Conservation (phyloP, 140 eudicot species). For the Anethum foeniculum region DNA sequence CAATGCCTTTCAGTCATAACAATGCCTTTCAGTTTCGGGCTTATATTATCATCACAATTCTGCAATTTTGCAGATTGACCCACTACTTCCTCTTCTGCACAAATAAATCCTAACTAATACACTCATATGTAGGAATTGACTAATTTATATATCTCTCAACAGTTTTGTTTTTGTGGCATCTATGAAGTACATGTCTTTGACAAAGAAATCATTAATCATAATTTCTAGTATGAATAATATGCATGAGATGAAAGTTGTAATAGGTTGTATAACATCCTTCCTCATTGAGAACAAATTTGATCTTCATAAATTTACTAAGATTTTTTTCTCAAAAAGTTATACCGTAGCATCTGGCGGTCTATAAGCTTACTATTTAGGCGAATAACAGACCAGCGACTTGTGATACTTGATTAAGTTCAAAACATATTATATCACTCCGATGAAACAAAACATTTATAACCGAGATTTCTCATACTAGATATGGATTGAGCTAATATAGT, state of each 20-base stretch:
- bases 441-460: not conserved
- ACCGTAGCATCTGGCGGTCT: not conserved
- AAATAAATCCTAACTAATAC: not conserved
- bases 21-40: not conserved
- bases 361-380: not conserved
- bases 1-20: not conserved
- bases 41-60: not conserved
- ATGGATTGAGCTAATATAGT: not conserved
- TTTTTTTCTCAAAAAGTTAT: not conserved
- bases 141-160: not conserved
- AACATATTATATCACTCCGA: no score
- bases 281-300: not conserved
- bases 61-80: not conserved
- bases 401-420: not conserved
- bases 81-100: not conserved
- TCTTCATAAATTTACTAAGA: not conserved
- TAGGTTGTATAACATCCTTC: not conserved
- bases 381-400: not conserved
- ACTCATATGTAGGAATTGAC: not conserved
- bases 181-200: not conserved
- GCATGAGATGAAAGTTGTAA: not conserved
- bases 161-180: not conserved
- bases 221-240: not conserved
- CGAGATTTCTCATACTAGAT: not conserved
- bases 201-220: not conserved